Conservation (phyloP, 1,284 basidiomycete species). For the Boletus smithii region DNA sequence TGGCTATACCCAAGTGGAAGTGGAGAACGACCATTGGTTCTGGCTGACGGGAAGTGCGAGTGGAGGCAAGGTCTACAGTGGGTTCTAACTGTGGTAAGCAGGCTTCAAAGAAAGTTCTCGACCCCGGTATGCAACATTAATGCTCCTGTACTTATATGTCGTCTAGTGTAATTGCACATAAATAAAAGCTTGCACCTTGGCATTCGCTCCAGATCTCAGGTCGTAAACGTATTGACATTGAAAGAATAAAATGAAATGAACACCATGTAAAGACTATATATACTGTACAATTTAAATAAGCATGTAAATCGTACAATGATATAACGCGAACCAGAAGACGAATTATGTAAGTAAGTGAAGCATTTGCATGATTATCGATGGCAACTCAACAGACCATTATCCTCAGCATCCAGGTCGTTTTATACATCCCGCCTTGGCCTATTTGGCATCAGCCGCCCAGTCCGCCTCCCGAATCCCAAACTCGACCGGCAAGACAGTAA, state of each 20-base stretch:
- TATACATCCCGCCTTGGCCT: too few relatives aligned
- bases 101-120: background rate
- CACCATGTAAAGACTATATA: too few relatives aligned
- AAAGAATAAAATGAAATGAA: too few relatives aligned
- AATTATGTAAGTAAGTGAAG: too few relatives aligned
- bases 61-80: background rate
- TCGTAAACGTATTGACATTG: background rate
- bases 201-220: too few relatives aligned
- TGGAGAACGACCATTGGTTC: constrained; percentile 26
- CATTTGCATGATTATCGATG: too few relatives aligned
- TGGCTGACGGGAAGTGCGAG: constrained; percentile 20
- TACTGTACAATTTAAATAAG: too few relatives aligned
- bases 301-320: too few relatives aligned
- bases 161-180: background rate
- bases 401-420: too few relatives aligned
- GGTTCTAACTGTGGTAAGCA: constrained; percentile 4
- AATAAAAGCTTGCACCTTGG: background rate
- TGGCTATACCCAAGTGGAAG: constrained; percentile 22
- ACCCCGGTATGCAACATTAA: background rate
- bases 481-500: constrained; percentile 52
- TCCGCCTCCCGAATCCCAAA: constrained; percentile 40
- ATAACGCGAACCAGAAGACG: too few relatives aligned
- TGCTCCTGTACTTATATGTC: too few relatives aligned
- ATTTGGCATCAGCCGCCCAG: constrained; percentile 19
- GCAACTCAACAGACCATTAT: too few relatives aligned